A percentile compares a stretch with the other conserved stretches of the same genome.
phyloP scores from a whole-genome alignment of 305 asterid genomes.

The Plantago coronopus region DNA sequence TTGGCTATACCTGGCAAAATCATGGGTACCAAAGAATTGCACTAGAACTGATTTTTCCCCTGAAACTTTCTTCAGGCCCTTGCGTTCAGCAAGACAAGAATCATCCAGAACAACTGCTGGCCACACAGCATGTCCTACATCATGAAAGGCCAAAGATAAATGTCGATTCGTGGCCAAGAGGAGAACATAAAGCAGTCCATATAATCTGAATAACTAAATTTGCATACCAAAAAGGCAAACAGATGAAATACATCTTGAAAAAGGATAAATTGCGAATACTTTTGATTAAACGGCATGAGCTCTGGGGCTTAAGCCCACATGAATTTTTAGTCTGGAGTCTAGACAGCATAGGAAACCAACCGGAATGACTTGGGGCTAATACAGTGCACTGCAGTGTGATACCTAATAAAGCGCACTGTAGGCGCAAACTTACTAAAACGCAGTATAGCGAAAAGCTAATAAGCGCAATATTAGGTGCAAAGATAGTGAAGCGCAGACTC shows the following conservation, averaged over 20 bases:
- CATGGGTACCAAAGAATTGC: conserved; percentile 96
- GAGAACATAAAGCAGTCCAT: not conserved
- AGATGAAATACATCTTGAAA: conserved; percentile 13
- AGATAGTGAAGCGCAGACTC: no score
- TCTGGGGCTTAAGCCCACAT: conserved; percentile 1
- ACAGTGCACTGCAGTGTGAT: no score
- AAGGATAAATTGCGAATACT: conserved; percentile 1
- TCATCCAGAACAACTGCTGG: conserved; percentile 88
- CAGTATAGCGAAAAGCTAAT: no score
- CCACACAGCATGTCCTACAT: conserved; percentile 94
- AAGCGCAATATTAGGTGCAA: no score
- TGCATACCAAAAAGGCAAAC: conserved; percentile 3
- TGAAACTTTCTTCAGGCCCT: conserved; percentile 61
- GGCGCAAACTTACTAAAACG: no score
- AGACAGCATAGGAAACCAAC: conserved; percentile 2
- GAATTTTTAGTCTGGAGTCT: conserved; percentile 5
- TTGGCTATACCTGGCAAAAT: conserved; percentile 82
- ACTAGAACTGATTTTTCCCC: conserved; percentile 85
- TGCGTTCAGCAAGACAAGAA: conserved; percentile 57
- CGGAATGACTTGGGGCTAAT: no score
- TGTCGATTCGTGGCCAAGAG: conserved; percentile 14
- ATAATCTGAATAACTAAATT: conserved; percentile 21
- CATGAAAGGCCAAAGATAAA: conserved; percentile 21
- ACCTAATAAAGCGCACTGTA: no score
- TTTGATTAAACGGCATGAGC: not conserved